These are phyloP conservation scores for Lupinus albus DNA, from an alignment of 306 rosid species.

Conservation along the genomic window DNA sequence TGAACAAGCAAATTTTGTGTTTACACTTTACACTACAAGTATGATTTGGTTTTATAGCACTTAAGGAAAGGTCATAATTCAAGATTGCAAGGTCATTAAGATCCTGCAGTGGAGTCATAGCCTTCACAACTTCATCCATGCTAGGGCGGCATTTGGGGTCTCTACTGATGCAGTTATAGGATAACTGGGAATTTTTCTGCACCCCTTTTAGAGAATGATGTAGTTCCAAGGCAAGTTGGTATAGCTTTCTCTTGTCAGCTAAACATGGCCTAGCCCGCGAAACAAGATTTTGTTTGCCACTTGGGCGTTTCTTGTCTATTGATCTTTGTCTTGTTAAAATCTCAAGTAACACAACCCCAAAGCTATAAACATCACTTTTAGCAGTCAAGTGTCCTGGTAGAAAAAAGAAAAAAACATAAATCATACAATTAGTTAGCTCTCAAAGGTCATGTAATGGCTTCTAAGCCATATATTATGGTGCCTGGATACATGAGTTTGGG, in stretches of 20 bases:
- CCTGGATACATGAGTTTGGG: neutral
- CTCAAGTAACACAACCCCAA: constrained; percentile 91
- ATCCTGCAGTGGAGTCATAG: constrained; percentile 77
- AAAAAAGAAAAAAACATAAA: constrained; percentile 37
- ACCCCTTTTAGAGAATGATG: constrained; percentile 83
- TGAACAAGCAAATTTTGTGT: neutral
- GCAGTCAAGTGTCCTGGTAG: constrained; percentile 88
- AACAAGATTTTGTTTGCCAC: constrained; percentile 90
- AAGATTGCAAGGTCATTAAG: constrained; percentile 83
- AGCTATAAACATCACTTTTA: constrained; percentile 94
- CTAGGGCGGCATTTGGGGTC: constrained; percentile 85
- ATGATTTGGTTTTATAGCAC: neutral
- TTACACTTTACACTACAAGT: neutral
- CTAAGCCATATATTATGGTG: constrained; percentile 9
- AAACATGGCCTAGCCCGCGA: constrained; percentile 88
- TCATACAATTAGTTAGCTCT: constrained; percentile 31
- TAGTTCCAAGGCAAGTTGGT: constrained; percentile 74
- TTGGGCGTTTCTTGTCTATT: constrained; percentile 94
- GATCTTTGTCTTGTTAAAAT: constrained; percentile 94
- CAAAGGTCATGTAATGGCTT: constrained; percentile 31
- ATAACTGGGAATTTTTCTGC: constrained; percentile 87
- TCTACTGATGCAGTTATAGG: constrained; percentile 77
- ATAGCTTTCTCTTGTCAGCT: constrained; percentile 84
- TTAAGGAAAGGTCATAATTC: constrained; percentile 52
- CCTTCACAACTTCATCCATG: constrained; percentile 91